Base-by-base conservation (phyloP, 2,329 filamentous ascomycete genomes). In the Pseudogymnoascus sp. region DNA sequence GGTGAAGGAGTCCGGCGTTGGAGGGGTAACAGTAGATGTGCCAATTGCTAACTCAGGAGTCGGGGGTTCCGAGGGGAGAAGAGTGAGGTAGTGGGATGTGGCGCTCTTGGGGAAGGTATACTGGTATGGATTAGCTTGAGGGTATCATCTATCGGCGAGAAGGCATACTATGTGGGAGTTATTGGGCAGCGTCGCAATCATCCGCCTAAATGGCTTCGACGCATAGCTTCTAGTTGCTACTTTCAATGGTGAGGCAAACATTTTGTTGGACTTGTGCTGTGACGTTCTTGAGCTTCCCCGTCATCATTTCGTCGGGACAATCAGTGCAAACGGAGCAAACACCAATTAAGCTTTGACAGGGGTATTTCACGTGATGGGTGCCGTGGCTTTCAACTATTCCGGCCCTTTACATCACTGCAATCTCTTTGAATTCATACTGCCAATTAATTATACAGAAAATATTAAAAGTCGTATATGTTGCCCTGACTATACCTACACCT, bases 11-110 rank as follows among this genome's bases (percentile, higher is more conserved):
- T 76, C 73, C 3, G 86, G 83, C 0, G 83, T 86, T 1, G 85
- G 85, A 1, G 85, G 85, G n/a, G 86, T 64, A 14, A 74, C 67
- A 5, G 80, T 81, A 0, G 84, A 81, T 1, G 78, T 82, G 57
- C 86, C 86, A 63, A 89, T 81, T 12, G 84, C 78, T 18, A 88
- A 74, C 28, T 71, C 70, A 5, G 75, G 70, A 3, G 75, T 80
- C 0, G 85, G 85, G 1, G 85, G 84, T 12, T 77, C 72, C 38
- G 79, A 81, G 37, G 83, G 77, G 62, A 88, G 82, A 65, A 84
- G 82, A 41, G 82, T 82, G 30, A 89, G 78, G 33, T 85, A 74
- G 69, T 86, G 78, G 1, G 76, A 70, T 30, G 43, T 30, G 6
- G 75, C 67, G 1, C 78, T 74, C 63, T 80, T 74, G 25, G 79